phyloP scores from a whole-genome alignment of 257 asterid species.

The Gardenia jasminoides region DNA sequence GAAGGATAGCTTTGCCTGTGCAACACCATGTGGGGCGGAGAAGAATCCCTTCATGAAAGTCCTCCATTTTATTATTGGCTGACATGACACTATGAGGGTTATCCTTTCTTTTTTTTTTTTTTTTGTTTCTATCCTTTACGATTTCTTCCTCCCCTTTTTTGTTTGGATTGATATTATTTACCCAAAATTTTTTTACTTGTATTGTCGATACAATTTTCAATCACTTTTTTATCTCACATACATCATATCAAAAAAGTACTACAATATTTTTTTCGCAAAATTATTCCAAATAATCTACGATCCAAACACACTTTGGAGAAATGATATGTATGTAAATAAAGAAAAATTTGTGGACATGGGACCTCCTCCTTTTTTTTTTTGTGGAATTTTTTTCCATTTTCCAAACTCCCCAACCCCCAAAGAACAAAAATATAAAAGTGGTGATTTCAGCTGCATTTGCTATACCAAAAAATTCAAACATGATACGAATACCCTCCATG shows the following conservation, averaged over 20 bases:
- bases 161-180: too few species aligned
- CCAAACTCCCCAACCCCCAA: not conserved
- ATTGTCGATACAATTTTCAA: too few species aligned
- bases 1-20: slow-evolving; percentile 19
- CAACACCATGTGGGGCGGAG: slow-evolving; percentile 15
- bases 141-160: not conserved
- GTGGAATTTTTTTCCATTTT: not conserved
- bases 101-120: not conserved
- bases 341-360: not conserved
- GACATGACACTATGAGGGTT: not conserved
- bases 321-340: not conserved
- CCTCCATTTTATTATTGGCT: slow-evolving; percentile 3
- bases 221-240: too few species aligned
- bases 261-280: too few species aligned
- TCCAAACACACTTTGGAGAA: too few species aligned
- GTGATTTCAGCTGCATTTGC: not conserved
- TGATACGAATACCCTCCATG: not conserved
- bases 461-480: not conserved
- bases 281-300: too few species aligned
- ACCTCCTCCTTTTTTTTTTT: not conserved
- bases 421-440: not conserved
- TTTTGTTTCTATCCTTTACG: too few species aligned
- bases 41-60: slow-evolving; percentile 1
- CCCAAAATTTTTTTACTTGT: too few species aligned
- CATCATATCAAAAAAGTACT: too few species aligned